Evolutionary conservation across 202 grass and related monocot genomes (phyloP).

Genomic region (Carex sylvatica): DNA sequence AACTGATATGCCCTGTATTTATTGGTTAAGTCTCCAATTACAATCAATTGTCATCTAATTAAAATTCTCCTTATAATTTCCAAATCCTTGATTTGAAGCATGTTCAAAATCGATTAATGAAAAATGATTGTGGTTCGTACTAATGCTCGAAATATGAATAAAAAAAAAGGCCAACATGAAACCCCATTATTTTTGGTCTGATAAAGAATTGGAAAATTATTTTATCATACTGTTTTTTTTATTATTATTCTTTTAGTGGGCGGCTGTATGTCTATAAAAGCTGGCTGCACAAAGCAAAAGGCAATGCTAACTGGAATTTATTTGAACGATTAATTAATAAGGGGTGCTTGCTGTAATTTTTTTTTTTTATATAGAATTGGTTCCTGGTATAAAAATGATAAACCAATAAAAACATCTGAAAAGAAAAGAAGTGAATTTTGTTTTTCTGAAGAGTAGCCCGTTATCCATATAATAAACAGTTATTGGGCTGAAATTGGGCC

Average conservation of each 20-base stretch:
- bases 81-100: not conserved
- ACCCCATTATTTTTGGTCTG: not conserved
- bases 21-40: not conserved
- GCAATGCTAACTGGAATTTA: not conserved
- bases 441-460: not conserved
- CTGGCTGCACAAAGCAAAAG: not conserved
- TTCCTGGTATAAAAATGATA: not conserved
- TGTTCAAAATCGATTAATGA: not conserved
- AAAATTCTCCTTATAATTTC: not conserved
- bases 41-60: not conserved
- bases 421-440: not conserved
- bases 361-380: not conserved
- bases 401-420: not conserved
- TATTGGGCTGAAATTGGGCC: not conserved
- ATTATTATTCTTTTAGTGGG: not conserved
- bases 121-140: not conserved
- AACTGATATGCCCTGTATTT: not conserved
- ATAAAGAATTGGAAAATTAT: not conserved
- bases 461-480: not conserved
- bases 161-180: not conserved
- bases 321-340: not conserved
- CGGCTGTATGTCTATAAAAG: not conserved
- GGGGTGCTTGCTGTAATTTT: not conserved
- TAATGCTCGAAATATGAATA: not conserved
- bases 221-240: no score